phyloP scores from a whole-genome alignment of 148 eudicot species.

The Heliosperma pusillum region DNA sequence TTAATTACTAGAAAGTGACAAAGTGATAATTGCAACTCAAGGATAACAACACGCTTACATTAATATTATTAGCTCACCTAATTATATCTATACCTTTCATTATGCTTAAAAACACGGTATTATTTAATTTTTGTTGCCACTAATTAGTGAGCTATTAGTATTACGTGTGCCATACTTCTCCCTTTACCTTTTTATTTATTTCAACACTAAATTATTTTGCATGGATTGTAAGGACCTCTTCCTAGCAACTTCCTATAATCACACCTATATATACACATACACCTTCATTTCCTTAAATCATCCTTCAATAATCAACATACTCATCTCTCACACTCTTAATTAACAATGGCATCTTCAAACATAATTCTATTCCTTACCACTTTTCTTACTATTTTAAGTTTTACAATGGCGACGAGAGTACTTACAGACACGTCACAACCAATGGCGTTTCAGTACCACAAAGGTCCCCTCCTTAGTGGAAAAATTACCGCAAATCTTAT shows the following conservation, averaged over 20 bases:
- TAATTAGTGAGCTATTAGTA: neutral
- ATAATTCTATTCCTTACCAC: conserved; percentile 1
- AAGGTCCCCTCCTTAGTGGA: conserved; percentile 40
- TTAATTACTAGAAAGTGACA: too few species aligned
- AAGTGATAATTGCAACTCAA: neutral
- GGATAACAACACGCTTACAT: neutral
- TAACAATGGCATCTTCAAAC: conserved; percentile 11
- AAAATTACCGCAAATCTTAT: conserved; percentile 35
- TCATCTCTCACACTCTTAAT: neutral
- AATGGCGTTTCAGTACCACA: conserved; percentile 33
- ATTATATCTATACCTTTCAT: neutral
- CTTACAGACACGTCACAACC: conserved; percentile 15
- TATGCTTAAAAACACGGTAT: neutral
- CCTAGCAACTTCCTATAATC: neutral
- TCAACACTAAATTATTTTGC: neutral
- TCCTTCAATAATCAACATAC: neutral
- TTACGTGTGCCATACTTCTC: neutral
- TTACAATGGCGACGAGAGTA: conserved; percentile 8
- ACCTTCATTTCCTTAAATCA: neutral
- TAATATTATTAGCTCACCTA: neutral
- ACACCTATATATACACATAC: neutral
- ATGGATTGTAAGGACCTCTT: neutral
- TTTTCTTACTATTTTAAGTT: neutral
- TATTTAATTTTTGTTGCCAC: neutral
- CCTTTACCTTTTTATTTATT: neutral